A percentile compares a stretch with the other conserved stretches of the same genome.
phyloP scores from a whole-genome alignment of 768 basidiomycete genomes.

The Harrya chromipes region DNA sequence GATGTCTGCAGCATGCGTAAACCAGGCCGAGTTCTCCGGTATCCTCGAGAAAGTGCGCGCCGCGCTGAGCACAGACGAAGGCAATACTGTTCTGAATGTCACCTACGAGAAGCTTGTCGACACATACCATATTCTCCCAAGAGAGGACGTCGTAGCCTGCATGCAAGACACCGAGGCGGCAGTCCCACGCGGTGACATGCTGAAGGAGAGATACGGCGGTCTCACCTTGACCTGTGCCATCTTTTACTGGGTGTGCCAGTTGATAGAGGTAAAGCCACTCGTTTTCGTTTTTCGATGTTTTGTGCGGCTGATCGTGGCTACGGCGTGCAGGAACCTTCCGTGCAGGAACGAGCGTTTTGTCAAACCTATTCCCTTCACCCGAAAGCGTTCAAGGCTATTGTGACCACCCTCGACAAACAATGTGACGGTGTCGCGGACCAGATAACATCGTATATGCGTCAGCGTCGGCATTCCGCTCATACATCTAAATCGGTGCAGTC shows the following conservation, averaged over 20 bases:
- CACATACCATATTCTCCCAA: slow-evolving; percentile 18
- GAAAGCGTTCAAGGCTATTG: slow-evolving; percentile 19
- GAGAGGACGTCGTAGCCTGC: slow-evolving; percentile 26
- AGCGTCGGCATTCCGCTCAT: neutral
- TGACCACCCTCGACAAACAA: slow-evolving; percentile 20
- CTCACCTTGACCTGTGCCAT: slow-evolving; percentile 35
- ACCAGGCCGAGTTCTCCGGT: slow-evolving; percentile 17
- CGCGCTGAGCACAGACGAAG: slow-evolving; percentile 12
- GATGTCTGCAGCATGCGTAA: slow-evolving; percentile 22
- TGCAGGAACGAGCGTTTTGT: slow-evolving; percentile 21
- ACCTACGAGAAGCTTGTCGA: slow-evolving; percentile 34
- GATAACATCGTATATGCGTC: slow-evolving; percentile 15
- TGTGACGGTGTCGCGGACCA: slow-evolving; percentile 26
- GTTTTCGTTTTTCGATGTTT: neutral
- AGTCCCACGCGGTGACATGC: slow-evolving; percentile 9
- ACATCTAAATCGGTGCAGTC: neutral
- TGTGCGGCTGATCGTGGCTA: neutral
- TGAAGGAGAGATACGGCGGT: slow-evolving; percentile 19
- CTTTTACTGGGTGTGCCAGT: slow-evolving; percentile 46
- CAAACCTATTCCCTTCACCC: slow-evolving; percentile 13
- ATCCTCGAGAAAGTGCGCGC: slow-evolving; percentile 22
- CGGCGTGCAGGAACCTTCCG: slow-evolving; percentile 16
- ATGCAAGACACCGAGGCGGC: slow-evolving; percentile 34
- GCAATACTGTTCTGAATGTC: neutral
- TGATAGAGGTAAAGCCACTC: slow-evolving; percentile 33